These are phyloP conservation scores for Vanderwaltozyma tropicalis DNA, from an alignment of 805 yeast species.

Conservation along the genomic window DNA sequence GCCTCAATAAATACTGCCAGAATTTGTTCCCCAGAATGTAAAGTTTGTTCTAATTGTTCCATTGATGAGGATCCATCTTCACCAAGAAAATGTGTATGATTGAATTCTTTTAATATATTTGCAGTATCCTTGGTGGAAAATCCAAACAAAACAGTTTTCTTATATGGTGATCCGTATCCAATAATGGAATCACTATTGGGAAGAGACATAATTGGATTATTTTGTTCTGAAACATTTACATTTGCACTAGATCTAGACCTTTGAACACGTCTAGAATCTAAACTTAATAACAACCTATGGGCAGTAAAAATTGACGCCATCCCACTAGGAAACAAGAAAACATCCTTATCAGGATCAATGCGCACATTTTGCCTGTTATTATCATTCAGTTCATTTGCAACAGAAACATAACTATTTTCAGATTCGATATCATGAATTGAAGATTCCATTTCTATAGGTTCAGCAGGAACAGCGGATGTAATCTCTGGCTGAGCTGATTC, in stretches of 20 bases:
- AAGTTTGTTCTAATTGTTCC: conserved; percentile 48
- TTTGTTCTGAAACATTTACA: neutral
- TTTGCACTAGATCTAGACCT: conserved; percentile 13
- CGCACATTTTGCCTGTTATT: conserved; percentile 1
- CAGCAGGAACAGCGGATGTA: conserved; percentile 21
- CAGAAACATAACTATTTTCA: neutral
- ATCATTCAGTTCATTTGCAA: neutral
- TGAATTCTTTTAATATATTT: conserved; percentile 77
- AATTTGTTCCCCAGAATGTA: conserved; percentile 57
- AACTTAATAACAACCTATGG: conserved; percentile 44
- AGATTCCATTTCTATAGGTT: conserved; percentile 16
- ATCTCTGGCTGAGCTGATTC: conserved; percentile 1
- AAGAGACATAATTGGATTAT: conserved; percentile 1
- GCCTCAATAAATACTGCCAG: conserved; percentile 81
- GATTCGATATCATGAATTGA: neutral
- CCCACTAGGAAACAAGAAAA: conserved; percentile 79
- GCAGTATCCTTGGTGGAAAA: conserved; percentile 93
- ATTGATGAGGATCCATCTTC: conserved; percentile 62
- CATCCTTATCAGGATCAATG: conserved; percentile 45
- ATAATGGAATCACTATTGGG: conserved; percentile 2
- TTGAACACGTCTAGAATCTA: conserved; percentile 27
- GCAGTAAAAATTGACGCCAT: conserved; percentile 87
- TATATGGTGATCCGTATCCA: conserved; percentile 25
- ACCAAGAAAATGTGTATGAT: conserved; percentile 83
- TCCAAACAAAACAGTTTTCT: conserved; percentile 85